phyloP scores from a whole-genome alignment of 495 filamentous ascomycete species.

The Astrothelium macrocarpum region DNA sequence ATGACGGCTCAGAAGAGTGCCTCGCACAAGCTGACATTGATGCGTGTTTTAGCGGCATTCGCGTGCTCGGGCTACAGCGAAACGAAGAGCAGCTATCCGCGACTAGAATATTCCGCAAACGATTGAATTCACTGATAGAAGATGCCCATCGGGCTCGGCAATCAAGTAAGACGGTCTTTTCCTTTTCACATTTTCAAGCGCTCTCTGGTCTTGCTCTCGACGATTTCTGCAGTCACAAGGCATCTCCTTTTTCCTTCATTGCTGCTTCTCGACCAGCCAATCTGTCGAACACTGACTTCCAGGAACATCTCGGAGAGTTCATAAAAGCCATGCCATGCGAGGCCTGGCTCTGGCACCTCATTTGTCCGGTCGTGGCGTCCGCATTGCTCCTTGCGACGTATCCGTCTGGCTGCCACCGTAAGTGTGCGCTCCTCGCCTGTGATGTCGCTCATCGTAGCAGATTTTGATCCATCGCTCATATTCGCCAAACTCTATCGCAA shows the following conservation, averaged over 20 bases:
- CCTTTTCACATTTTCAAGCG: not conserved
- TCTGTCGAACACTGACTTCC: not conserved
- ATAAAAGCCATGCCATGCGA: slow-evolving; percentile 1
- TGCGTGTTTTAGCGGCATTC: not conserved
- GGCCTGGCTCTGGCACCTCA: slow-evolving; percentile 8
- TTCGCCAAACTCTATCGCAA: not conserved
- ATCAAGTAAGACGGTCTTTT: not conserved
- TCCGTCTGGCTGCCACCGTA: not conserved
- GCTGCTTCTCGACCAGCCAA: not conserved
- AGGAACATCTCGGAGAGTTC: not conserved
- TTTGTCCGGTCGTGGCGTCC: not conserved
- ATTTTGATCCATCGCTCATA: not conserved
- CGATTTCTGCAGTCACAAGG: not conserved
- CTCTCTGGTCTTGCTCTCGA: slow-evolving; percentile 3
- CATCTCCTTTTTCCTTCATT: not conserved
- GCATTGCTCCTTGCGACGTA: slow-evolving; percentile 2
- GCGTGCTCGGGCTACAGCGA: not conserved
- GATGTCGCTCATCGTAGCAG: not conserved
- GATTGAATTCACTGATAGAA: not conserved
- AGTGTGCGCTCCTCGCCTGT: not conserved
- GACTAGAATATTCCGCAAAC: not conserved
- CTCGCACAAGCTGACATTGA: not conserved
- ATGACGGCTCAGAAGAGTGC: not conserved
- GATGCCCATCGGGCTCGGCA: not conserved
- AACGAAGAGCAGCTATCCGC: not conserved